Evolutionary conservation across 1,284 basidiomycete genomes (phyloP), one percentile per base, ranked within the genome.

Genomic region (Athelia sp.): DNA sequence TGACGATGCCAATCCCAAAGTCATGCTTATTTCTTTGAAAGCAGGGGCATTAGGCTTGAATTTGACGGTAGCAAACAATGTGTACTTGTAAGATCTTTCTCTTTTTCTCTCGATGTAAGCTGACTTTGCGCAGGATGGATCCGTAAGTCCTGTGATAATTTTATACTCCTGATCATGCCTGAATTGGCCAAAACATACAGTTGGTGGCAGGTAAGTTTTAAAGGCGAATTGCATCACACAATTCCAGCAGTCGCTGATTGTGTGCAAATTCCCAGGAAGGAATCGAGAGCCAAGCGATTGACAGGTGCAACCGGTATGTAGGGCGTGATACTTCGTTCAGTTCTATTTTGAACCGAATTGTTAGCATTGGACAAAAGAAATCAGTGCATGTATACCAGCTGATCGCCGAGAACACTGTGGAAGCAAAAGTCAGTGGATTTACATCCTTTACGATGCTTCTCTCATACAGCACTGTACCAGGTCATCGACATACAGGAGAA

Each of bases 21-120:
- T 94, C 24, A 85, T 94, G 86, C 74, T 95, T 46, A 88, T 95
- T 49, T 94, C 92, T 6, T 72, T 95, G 56, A 94, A 93, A 63
- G 79, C 78, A 43, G 87, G 87, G 26, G 91, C 93, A 2, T 75
- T 94, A 21, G 93, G 92, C 3, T 70, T 95, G 49, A 95, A 95
- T 63, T 67, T 95, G 52, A 95, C 92, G 1, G 88, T 90, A 14
- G 93, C 93, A 1, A 93, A 92, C 60, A 90, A 93, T 62, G 89
- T 95, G 1, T 92, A 89, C 61, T 66, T 95, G 82, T 92, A 57
- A 73, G 87, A 75, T 3, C 43, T 50, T 29, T 2, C 46, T 24
- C 21, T 14, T 48, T 36, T 26, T 18, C 35, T 46, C 14, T 18
- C 51, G 13, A 48, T 50, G 52, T 23, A 61, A 45, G 17, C 48